A percentile compares a stretch with the other conserved stretches of the same genome.
Evolutionary conservation across 176 grass and related monocot species (phyloP).

Genomic region (Rhynchospora pubera): DNA sequence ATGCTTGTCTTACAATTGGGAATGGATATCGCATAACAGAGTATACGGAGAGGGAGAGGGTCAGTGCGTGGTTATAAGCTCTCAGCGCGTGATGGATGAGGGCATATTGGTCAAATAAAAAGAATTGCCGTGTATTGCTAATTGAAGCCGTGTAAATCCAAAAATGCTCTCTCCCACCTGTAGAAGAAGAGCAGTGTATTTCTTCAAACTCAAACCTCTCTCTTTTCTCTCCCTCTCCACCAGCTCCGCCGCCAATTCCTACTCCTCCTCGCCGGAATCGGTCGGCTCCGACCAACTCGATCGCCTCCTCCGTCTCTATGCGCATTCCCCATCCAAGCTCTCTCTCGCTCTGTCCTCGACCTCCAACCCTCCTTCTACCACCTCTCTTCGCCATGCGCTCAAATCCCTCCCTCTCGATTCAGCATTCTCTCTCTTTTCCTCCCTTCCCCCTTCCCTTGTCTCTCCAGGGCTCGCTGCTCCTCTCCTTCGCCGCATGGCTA

Average conservation of each 20-base stretch:
- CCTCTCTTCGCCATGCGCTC: conserved; percentile 46
- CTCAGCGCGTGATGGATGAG: too few relatives aligned
- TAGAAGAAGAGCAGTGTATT: not conserved
- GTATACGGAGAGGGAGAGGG: too few relatives aligned
- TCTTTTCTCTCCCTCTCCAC: conserved; percentile 20
- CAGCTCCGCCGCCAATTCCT: conserved; percentile 15
- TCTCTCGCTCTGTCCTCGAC: conserved; percentile 39
- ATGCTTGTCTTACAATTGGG: too few relatives aligned
- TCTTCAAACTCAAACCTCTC: not conserved
- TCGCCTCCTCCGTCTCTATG: conserved; percentile 46
- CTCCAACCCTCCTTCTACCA: conserved; percentile 42
- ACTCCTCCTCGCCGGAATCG: conserved; percentile 44
- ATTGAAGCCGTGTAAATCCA: too few relatives aligned
- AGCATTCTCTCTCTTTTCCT: conserved; percentile 37
- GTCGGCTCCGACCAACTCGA: conserved; percentile 53
- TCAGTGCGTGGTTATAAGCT: too few relatives aligned
- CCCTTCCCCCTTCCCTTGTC: conserved; percentile 41
- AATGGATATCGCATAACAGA: too few relatives aligned
- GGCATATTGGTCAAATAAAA: too few relatives aligned
- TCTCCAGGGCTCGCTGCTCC: conserved; percentile 24
- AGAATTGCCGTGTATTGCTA: too few relatives aligned
- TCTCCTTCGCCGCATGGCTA: conserved; percentile 29
- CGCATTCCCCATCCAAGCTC: conserved; percentile 68
- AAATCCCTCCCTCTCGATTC: conserved; percentile 42
- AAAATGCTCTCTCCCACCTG: not conserved